Percentiles rank a stretch among this genome's conserved stretches.
These are phyloP conservation scores for Odontarrhena argentea DNA, from an alignment of 345 rosid species.

Conservation along the genomic window DNA sequence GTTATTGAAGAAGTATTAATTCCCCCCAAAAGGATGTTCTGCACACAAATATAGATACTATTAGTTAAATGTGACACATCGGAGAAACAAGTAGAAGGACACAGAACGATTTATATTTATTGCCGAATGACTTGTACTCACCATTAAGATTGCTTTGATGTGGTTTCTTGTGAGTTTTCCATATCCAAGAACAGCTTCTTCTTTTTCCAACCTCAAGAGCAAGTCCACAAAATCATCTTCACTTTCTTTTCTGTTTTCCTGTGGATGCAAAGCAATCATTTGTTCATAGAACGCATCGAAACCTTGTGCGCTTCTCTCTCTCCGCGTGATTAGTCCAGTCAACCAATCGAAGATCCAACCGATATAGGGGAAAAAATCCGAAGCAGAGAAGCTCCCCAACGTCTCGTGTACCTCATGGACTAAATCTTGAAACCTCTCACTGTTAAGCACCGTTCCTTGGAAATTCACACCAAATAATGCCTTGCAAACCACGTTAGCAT, in stretches of 20 bases:
- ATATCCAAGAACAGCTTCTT: slow-evolving; percentile 32
- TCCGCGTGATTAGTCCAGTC: slow-evolving; percentile 36
- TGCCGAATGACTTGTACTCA: neutral
- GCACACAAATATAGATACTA: neutral
- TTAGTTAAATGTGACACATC: too few relatives aligned
- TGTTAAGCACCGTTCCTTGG: slow-evolving; percentile 36
- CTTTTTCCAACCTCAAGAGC: slow-evolving; percentile 44
- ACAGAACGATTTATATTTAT: too few relatives aligned
- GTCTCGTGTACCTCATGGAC: slow-evolving; percentile 40
- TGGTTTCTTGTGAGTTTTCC: slow-evolving; percentile 41
- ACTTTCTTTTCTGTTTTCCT: slow-evolving; percentile 26
- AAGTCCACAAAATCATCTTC: slow-evolving; percentile 46
- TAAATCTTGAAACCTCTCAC: slow-evolving; percentile 37
- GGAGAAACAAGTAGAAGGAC: too few relatives aligned
- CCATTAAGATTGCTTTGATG: slow-evolving; percentile 40
- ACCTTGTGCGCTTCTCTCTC: slow-evolving; percentile 39
- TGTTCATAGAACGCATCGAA: slow-evolving; percentile 42
- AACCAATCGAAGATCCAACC: slow-evolving; percentile 52
- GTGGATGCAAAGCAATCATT: slow-evolving; percentile 49
- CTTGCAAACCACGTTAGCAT: slow-evolving; percentile 36
- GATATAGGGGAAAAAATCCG: slow-evolving; percentile 39
- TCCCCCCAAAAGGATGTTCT: slow-evolving; percentile 52
- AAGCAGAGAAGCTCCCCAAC: slow-evolving; percentile 43
- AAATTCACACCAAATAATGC: slow-evolving; percentile 42
- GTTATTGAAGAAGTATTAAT: slow-evolving; percentile 48